Base-by-base conservation (phyloP, 2,329 filamentous ascomycete genomes). In the Boeremia exigua region DNA sequence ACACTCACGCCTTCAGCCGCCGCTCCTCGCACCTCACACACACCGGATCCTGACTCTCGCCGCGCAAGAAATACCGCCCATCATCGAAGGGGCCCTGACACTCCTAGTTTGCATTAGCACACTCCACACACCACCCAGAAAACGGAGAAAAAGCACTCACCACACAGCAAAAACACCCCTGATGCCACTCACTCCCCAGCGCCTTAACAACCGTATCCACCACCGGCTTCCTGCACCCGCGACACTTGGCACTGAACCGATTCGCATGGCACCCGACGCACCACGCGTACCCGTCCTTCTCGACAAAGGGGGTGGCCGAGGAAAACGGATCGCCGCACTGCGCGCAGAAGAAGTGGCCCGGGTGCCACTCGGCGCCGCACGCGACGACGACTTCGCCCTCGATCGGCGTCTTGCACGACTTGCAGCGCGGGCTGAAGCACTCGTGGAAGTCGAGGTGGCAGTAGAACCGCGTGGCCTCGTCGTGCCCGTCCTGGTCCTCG, bases 391-490 rank as follows among this genome's bases (percentile, higher is more conserved):
- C 92, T 77, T 98, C 93, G 37, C 93, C 93, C 65, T 98, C 88
- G 69, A 99, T 99, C 3, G 95, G 94, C 7, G 95, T 99, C 75
- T 90, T 92, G 84, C 95, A 99, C 75, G 91, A 92, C 78, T 95
- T 95, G 83, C 95, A 99, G 37, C 92, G 87, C 4, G 95, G 95
- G 29, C 90, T 92, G 77, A 91, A 99, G 49, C 90, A 81, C 77
- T 99, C 95, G 76, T 99, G 95, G 85, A 93, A 99, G 80, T 99
- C 95, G n/a, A 99, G 84, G 73, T 98, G 94, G 77, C 95, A 99
- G 79, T 90, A 99, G 83, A 98, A 98, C 10, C 94, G 87, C 40
- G 91, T 82, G 2, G 66, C 57, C 33, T 85, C 83, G 71, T 94
- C 89, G 23, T 45, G 57, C 37, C 89, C 88, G 65, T 94, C 90